Percentiles rank a stretch among this genome's conserved stretches.
phyloP scores from a whole-genome alignment of 2,329 filamentous ascomycete species.

The Rutstroemia sp. region DNA sequence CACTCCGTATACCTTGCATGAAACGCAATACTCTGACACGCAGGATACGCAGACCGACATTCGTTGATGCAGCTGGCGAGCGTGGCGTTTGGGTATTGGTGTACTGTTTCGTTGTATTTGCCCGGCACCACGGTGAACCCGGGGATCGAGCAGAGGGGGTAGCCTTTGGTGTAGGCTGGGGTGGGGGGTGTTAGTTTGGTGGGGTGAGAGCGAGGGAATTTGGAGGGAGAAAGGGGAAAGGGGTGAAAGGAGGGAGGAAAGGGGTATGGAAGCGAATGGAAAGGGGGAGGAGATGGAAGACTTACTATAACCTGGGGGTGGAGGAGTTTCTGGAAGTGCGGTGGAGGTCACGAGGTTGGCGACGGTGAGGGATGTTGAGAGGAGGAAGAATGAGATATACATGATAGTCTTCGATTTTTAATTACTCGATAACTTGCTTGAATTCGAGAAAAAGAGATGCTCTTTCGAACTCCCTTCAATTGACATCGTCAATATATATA shows the following conservation, averaged over 20 bases:
- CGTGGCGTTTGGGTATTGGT: neutral
- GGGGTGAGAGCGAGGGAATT: neutral
- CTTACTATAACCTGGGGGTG: constrained; percentile 3
- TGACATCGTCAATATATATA: too few relatives aligned
- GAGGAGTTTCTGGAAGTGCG: neutral
- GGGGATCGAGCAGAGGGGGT: neutral
- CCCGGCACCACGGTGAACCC: neutral
- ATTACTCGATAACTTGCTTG: neutral
- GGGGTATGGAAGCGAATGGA: neutral
- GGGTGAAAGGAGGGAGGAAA: too few relatives aligned
- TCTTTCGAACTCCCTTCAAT: too few relatives aligned
- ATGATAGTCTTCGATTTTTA: neutral
- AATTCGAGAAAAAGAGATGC: too few relatives aligned
- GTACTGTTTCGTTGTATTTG: neutral
- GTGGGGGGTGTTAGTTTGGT: neutral
- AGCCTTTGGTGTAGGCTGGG: neutral
- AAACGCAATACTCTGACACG: constrained; percentile 2
- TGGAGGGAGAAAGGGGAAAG: neutral
- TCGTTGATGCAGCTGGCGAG: neutral
- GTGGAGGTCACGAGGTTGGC: neutral
- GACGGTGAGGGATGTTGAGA: neutral
- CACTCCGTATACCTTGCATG: neutral
- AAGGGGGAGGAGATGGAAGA: too few relatives aligned
- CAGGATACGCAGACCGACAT: constrained; percentile 1
- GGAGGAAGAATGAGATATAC: neutral